Conservation (phyloP, 164 flowering plant genomes). For the Saururus chinensis region DNA sequence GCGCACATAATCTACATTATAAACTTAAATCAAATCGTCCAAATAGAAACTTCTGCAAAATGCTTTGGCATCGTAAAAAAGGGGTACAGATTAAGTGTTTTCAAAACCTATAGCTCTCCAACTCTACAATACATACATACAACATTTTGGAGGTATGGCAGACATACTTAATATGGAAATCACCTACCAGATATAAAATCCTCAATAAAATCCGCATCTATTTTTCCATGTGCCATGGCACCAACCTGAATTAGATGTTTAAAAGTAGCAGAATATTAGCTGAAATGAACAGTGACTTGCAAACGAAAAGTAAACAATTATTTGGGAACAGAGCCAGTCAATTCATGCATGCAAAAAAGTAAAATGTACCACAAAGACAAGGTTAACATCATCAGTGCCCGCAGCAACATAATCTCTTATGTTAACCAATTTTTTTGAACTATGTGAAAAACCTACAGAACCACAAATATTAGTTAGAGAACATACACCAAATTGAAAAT, state of each 20-base stretch:
- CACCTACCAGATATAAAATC: constrained; percentile 52
- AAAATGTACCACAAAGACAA: constrained; percentile 70
- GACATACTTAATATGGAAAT: neutral
- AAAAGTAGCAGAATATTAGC: neutral
- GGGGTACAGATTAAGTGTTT: neutral
- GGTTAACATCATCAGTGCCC: constrained; percentile 32
- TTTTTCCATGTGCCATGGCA: constrained; percentile 79
- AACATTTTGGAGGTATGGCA: neutral
- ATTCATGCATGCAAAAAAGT: neutral
- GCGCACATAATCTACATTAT: neutral
- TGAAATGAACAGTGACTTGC: neutral
- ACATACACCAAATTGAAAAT: neutral
- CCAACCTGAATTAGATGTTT: constrained; percentile 42
- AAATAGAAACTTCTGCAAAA: neutral
- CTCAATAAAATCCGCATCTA: constrained; percentile 45
- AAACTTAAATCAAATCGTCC: neutral
- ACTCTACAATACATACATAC: neutral
- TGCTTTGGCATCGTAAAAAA: neutral
- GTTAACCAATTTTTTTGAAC: constrained; percentile 59
- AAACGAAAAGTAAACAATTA: neutral
- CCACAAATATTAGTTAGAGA: constrained; percentile 5
- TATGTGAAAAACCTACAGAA: constrained; percentile 63
- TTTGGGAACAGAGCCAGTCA: constrained; percentile 1
- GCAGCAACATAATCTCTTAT: constrained; percentile 40
- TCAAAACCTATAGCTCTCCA: too few species aligned